Evolutionary conservation across 1,284 basidiomycete genomes (phyloP).

Genomic region (Coniferiporia weirii): DNA sequence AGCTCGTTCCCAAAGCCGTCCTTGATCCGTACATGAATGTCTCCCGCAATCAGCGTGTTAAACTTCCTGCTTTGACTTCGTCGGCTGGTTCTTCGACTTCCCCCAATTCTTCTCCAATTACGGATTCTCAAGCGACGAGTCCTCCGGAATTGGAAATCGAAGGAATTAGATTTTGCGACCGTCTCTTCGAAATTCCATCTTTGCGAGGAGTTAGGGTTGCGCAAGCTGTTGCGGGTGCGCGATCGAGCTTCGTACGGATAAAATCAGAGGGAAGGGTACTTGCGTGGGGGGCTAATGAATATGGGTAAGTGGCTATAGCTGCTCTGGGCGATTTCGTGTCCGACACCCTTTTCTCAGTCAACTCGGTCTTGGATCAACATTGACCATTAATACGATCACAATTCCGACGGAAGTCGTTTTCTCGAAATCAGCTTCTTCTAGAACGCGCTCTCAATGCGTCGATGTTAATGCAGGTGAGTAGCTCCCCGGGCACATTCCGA

Average conservation of each 20-base stretch:
- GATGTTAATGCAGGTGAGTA: conserved; percentile 60
- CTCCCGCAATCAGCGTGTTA: conserved; percentile 33
- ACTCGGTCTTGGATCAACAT: conserved; percentile 71
- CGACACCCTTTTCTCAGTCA: conserved; percentile 45
- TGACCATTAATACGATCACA: conserved; percentile 68
- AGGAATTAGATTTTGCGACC: conserved; percentile 67
- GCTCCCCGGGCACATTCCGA: conserved; percentile 13
- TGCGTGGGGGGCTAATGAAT: conserved; percentile 87
- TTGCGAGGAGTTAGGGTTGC: conserved; percentile 58
- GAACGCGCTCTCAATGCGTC: conserved; percentile 56
- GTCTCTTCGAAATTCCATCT: conserved; percentile 77
- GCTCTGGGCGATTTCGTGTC: neutral
- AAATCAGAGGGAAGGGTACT: conserved; percentile 66
- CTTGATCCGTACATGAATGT: conserved; percentile 46
- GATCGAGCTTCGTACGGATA: conserved; percentile 72
- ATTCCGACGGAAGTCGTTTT: conserved; percentile 85
- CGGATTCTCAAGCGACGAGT: conserved; percentile 1
- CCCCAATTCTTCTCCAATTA: conserved; percentile 18
- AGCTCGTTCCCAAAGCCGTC: conserved; percentile 55
- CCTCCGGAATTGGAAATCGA: conserved; percentile 36
- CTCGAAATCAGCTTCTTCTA: conserved; percentile 50
- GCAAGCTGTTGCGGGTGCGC: conserved; percentile 71
- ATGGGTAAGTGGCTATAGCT: conserved; percentile 45
- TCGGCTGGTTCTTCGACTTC: conserved; percentile 20
- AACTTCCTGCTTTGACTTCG: conserved; percentile 19